A percentile compares a stretch with the other conserved stretches of the same genome.
Conservation (phyloP, 495 filamentous ascomycete genomes). For the Mycothermus thermophilus region DNA sequence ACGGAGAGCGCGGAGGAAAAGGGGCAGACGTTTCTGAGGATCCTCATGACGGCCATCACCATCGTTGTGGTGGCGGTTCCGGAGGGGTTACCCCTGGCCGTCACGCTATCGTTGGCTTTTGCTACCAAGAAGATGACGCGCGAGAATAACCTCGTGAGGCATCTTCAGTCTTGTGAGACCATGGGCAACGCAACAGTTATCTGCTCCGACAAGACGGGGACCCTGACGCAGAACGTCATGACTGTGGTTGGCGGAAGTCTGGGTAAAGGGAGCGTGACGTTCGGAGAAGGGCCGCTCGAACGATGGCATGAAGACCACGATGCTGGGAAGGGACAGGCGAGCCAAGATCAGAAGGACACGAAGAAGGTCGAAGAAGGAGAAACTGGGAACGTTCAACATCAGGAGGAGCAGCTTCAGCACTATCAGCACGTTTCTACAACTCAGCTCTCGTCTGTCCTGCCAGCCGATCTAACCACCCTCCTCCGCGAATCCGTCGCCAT, state of each 20-base stretch:
- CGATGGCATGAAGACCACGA: too few species aligned
- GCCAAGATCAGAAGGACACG: slow-evolving; percentile 27
- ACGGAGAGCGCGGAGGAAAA: slow-evolving; percentile 47
- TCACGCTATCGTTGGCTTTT: slow-evolving; percentile 79
- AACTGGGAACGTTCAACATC: too few species aligned
- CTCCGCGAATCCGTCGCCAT: slow-evolving; percentile 58
- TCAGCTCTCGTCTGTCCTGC: slow-evolving; percentile 20
- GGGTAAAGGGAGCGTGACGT: slow-evolving; percentile 39
- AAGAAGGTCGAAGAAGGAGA: slow-evolving; percentile 38
- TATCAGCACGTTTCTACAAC: too few species aligned
- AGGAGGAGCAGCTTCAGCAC: too few species aligned
- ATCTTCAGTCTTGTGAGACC: slow-evolving; percentile 77
- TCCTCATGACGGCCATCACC: slow-evolving; percentile 84
- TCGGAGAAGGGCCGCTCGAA: too few species aligned
- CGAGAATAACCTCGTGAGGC: slow-evolving; percentile 78
- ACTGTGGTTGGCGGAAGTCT: slow-evolving; percentile 61
- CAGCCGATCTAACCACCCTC: background rate
- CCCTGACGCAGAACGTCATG: slow-evolving; percentile 78
- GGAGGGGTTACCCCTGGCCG: slow-evolving; percentile 77
- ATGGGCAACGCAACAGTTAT: slow-evolving; percentile 91
- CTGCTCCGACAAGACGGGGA: slow-evolving; percentile 91
- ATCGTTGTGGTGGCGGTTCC: slow-evolving; percentile 91
- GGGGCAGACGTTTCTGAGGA: slow-evolving; percentile 71
- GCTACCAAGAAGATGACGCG: slow-evolving; percentile 84
- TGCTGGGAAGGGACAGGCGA: too few species aligned